phyloP scores from a whole-genome alignment of 345 rosid genomes.

The Xanthoceras sorbifolium region DNA sequence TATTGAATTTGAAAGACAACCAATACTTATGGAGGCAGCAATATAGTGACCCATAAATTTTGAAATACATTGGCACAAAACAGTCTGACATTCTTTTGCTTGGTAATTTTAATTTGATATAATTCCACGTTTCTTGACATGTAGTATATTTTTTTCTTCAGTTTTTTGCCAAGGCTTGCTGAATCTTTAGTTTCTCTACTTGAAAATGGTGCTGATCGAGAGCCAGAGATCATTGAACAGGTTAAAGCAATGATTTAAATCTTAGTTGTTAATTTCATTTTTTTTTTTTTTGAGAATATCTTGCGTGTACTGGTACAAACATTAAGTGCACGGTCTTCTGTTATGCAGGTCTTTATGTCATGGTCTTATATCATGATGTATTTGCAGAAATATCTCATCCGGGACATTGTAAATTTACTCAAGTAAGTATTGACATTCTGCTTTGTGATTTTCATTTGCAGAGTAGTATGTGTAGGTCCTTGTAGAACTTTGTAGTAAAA shows the following conservation, averaged over 20 bases:
- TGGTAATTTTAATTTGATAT: neutral
- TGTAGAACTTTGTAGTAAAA: neutral
- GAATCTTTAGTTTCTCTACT: slow-evolving; percentile 63
- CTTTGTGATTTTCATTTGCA: slow-evolving; percentile 4
- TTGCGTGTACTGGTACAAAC: neutral
- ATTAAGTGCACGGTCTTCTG: neutral
- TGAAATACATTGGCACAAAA: neutral
- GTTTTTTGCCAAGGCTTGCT: slow-evolving; percentile 67
- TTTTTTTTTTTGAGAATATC: neutral
- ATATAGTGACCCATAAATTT: neutral
- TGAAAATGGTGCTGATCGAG: slow-evolving; percentile 76
- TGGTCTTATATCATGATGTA: slow-evolving; percentile 71
- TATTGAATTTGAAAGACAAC: neutral
- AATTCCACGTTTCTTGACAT: slow-evolving; percentile 5
- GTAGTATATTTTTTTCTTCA: slow-evolving; percentile 34
- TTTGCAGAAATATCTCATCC: slow-evolving; percentile 66
- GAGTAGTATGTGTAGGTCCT: neutral
- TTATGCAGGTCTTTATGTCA: slow-evolving; percentile 67
- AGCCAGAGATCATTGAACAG: slow-evolving; percentile 92
- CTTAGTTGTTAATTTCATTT: slow-evolving; percentile 3
- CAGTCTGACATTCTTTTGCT: neutral
- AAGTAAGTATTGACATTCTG: slow-evolving; percentile 46
- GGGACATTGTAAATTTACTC: slow-evolving; percentile 53
- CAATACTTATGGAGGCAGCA: neutral
- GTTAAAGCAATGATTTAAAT: slow-evolving; percentile 35